phyloP scores from a whole-genome alignment of 441 rosid genomes.

The Brassica hybrid region DNA sequence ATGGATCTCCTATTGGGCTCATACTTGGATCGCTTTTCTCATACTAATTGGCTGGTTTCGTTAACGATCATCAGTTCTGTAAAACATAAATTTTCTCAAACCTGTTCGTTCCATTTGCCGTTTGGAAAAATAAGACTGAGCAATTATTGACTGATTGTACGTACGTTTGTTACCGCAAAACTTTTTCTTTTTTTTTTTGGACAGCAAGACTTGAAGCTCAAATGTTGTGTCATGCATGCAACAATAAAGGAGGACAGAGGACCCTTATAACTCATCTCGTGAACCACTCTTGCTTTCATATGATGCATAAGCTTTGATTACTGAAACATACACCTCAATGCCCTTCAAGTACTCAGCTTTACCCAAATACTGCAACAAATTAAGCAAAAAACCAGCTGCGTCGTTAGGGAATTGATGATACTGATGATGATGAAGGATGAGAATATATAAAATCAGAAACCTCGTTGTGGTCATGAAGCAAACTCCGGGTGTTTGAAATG shows the following conservation, averaged over 20 bases:
- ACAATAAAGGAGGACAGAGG: not conserved
- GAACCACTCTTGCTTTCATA: constrained; percentile 44
- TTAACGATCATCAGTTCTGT: too few relatives aligned
- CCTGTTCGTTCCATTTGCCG: too few relatives aligned
- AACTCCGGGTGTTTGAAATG: constrained; percentile 84
- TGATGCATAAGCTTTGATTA: constrained; percentile 70
- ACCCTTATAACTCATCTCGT: constrained; percentile 58
- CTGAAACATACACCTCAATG: constrained; percentile 70
- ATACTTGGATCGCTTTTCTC: too few relatives aligned
- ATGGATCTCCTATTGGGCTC: too few relatives aligned
- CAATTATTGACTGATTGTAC: not conserved
- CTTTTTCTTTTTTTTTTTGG: too few relatives aligned
- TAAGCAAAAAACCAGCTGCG: constrained; percentile 8
- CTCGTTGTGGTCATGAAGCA: constrained; percentile 97
- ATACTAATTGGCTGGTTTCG: too few relatives aligned
- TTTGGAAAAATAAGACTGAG: too few relatives aligned
- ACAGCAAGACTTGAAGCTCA: too few relatives aligned
- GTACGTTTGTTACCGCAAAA: not conserved
- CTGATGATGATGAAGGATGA: not conserved
- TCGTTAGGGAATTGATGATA: constrained; percentile 14
- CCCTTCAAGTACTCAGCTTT: constrained; percentile 86
- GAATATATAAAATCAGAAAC: constrained; percentile 36
- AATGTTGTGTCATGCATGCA: not conserved
- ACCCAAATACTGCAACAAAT: constrained; percentile 70
- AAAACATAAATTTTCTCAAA: too few relatives aligned